Conservation (phyloP, 148 eudicot species). For the Polygonum aviculare region DNA sequence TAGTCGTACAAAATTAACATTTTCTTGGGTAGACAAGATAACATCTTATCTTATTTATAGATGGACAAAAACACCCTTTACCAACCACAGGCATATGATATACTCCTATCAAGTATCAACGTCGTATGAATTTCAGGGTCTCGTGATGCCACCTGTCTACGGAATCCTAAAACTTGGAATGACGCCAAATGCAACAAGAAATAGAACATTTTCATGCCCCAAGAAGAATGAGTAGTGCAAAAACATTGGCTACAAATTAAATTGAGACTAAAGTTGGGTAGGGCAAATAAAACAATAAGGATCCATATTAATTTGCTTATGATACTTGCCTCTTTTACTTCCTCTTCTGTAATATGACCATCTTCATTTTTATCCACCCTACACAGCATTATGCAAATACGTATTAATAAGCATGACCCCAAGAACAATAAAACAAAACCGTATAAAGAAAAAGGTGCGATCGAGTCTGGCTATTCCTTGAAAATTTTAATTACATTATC, state of each 20-base stretch:
- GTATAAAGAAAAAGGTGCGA: neutral
- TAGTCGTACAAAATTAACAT: too few relatives aligned
- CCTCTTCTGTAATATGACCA: constrained; percentile 71
- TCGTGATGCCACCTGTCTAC: neutral
- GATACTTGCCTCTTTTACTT: constrained; percentile 72
- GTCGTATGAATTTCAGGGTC: neutral
- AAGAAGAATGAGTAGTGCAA: neutral
- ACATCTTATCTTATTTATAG: neutral
- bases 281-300: too few relatives aligned
- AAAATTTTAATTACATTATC: neutral
- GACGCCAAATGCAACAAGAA: neutral
- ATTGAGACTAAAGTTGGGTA: too few relatives aligned
- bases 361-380: constrained; percentile 98
- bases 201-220: constrained; percentile 1
- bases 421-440: too few relatives aligned
- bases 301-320: too few relatives aligned
- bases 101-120: neutral
- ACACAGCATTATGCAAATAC: constrained; percentile 9
- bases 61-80: constrained; percentile 1
- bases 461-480: neutral
- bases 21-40: neutral
- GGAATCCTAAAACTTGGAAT: constrained; percentile 1
- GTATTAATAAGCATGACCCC: neutral
- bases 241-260: too few relatives aligned
- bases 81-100: neutral